Base-by-base conservation (phyloP, 495 filamentous ascomycete genomes). In the Tuber calosporum region DNA sequence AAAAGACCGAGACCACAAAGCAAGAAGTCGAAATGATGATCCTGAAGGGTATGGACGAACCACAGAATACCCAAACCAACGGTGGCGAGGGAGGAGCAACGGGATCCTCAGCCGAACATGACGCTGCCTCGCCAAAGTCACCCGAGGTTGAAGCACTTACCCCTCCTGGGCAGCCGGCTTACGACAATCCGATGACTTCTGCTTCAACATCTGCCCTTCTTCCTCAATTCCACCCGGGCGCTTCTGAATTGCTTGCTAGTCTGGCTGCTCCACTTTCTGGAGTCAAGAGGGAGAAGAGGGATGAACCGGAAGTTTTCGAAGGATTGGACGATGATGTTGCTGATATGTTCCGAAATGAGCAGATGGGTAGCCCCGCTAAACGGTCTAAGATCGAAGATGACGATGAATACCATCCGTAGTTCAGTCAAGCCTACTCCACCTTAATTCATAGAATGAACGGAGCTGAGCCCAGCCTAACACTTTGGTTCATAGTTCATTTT, bases 21-120 rank as follows among this genome's bases (percentile, higher is more conserved):
- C 87, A 87, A 48, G 91, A 94, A 8, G 93, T 99, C 13, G 95
- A 99, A 83, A 87, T 93, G 74, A 89, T 87, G 40, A 97, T 98
- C 72, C 90, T 97, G 86, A 86, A 89, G 66, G 92, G 92, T 9
- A 86, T 96, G 34, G 89, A 90, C 37, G 83, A 85, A 15, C 82
- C 81, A 4, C 82, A 82, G 45, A 83, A 84, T 72, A 62, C 4
- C 53, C 53, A 62, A 62, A 62, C 53, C 53, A 62, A 62, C 30
- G 53, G 53, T 62, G 79, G 82, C 62, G 83, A 81, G n/a, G 83
- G 79, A 9, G 69, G 77, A 66, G 79, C 77, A 1, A 73, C 80
- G 36, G 83, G 79, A 15, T 78, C 80, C 37, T 82, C 83, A 7
- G 82, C 80, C 26, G 83, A 81, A 66, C 81, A 77, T 38, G 53